phyloP scores from a whole-genome alignment of 1,139 yeast species.

The Geotrichum candidum region DNA sequence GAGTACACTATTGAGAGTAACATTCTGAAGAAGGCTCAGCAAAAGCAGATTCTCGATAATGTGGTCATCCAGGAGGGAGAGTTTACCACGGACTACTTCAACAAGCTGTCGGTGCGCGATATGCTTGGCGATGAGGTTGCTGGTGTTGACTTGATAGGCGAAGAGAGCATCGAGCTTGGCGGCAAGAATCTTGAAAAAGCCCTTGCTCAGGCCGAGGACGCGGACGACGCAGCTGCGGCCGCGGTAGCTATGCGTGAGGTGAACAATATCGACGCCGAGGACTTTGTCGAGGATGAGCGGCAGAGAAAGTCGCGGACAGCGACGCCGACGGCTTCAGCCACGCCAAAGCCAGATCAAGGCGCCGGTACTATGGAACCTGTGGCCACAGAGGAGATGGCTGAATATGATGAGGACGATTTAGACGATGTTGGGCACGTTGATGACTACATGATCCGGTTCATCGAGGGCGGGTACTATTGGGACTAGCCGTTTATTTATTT shows the following conservation, averaged over 20 bases:
- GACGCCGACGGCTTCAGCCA: slow-evolving; percentile 11
- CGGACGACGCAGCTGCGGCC: slow-evolving; percentile 91
- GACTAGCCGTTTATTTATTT: slow-evolving; percentile 7
- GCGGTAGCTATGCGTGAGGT: slow-evolving; percentile 81
- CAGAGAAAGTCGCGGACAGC: slow-evolving; percentile 6
- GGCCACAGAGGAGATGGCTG: slow-evolving; percentile 24
- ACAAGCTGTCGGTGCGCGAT: slow-evolving; percentile 83
- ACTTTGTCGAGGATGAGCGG: slow-evolving; percentile 52
- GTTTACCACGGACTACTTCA: slow-evolving; percentile 93
- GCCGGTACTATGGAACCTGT: not conserved
- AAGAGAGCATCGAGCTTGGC: slow-evolving; percentile 30
- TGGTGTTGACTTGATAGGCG: slow-evolving; percentile 36
- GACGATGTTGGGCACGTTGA: slow-evolving; percentile 87
- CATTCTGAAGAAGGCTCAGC: slow-evolving; percentile 89
- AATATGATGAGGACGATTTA: slow-evolving; percentile 47
- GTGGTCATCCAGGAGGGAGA: slow-evolving; percentile 98
- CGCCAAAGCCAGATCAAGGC: not conserved
- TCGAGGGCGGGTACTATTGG: slow-evolving; percentile 69
- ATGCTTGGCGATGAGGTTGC: slow-evolving; percentile 60
- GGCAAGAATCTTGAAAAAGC: slow-evolving; percentile 56
- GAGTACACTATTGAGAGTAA: slow-evolving; percentile 96
- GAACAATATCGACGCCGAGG: slow-evolving; percentile 69
- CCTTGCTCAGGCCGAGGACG: slow-evolving; percentile 93
- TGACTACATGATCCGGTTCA: slow-evolving; percentile 90
- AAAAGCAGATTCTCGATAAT: slow-evolving; percentile 88